phyloP scores from a whole-genome alignment of 495 filamentous ascomycete species.

The Trichoderma asperelloides region DNA sequence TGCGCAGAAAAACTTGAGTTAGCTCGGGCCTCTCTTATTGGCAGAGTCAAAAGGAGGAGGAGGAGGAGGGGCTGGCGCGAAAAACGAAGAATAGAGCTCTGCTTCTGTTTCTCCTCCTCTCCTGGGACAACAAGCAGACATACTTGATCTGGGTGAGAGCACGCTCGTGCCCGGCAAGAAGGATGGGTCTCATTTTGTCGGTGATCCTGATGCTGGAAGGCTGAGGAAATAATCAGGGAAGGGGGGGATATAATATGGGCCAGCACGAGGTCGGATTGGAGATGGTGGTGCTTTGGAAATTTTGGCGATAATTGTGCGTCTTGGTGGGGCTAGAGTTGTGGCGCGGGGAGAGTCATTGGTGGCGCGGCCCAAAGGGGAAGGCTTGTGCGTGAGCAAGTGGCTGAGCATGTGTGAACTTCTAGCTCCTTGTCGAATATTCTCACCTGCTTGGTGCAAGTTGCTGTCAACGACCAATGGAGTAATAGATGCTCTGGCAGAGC shows the following conservation, averaged over 20 bases:
- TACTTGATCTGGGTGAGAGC: conserved; percentile 96
- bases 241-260: conserved; percentile 8
- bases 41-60: neutral
- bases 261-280: conserved; percentile 4
- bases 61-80: neutral
- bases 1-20: neutral
- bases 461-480: too few species aligned
- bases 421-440: neutral
- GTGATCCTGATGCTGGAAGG: conserved; percentile 10
- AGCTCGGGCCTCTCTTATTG: neutral
- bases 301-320: conserved; percentile 10
- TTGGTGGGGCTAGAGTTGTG: conserved; percentile 10
- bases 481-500: too few species aligned
- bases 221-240: neutral
- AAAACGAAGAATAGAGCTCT: neutral
- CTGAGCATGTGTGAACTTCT: neutral
- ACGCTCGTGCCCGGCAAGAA: conserved; percentile 95
- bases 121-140: conserved; percentile 13
- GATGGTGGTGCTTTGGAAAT: conserved; percentile 9
- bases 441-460: too few species aligned
- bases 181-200: conserved; percentile 80
- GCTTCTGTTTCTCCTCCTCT: neutral
- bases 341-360: conserved; percentile 8
- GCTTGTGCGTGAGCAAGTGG: neutral
- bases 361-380: neutral